Percentiles rank a stretch among this genome's conserved stretches.
Conservation (phyloP, 2,329 filamentous ascomycete genomes). For the Calonectria montana region DNA sequence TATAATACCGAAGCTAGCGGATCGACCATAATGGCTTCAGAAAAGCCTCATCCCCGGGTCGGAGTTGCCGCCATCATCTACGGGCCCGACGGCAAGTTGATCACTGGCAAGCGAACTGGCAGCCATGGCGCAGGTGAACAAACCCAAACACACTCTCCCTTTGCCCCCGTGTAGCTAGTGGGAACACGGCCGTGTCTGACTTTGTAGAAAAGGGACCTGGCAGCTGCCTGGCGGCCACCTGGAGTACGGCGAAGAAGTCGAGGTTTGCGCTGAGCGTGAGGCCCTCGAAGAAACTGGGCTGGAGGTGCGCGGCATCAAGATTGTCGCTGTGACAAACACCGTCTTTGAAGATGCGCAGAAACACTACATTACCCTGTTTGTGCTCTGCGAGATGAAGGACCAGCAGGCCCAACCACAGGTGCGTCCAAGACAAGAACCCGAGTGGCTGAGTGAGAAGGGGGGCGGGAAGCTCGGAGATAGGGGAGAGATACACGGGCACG, state of each 20-base stretch:
- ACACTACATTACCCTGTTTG: constrained; percentile 82
- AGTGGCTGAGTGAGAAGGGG: background rate
- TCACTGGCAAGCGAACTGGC: constrained; percentile 60
- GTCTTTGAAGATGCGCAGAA: constrained; percentile 69
- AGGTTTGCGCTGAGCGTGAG: constrained; percentile 74
- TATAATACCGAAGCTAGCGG: background rate
- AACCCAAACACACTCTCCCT: constrained; percentile 3
- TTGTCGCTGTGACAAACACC: constrained; percentile 75
- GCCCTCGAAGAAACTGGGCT: constrained; percentile 78
- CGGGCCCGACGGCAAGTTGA: constrained; percentile 55
- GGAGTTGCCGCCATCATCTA: constrained; percentile 62
- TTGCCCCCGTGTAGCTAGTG: background rate
- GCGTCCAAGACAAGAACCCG: constrained; percentile 36
- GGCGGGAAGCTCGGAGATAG: background rate
- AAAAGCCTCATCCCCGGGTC: constrained; percentile 51
- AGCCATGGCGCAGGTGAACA: constrained; percentile 64
- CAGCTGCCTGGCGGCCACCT: constrained; percentile 82
- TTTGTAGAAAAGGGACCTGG: constrained; percentile 61
- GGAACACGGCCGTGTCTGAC: constrained; percentile 11
- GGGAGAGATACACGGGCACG: background rate
- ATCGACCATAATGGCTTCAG: constrained; percentile 24
- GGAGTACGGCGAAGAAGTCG: constrained; percentile 73
- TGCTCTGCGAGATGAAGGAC: constrained; percentile 63
- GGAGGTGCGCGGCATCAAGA: constrained; percentile 60
- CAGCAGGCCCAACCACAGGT: constrained; percentile 65